phyloP scores from a whole-genome alignment of 345 rosid genomes.

The Eutrema yunnanense region DNA sequence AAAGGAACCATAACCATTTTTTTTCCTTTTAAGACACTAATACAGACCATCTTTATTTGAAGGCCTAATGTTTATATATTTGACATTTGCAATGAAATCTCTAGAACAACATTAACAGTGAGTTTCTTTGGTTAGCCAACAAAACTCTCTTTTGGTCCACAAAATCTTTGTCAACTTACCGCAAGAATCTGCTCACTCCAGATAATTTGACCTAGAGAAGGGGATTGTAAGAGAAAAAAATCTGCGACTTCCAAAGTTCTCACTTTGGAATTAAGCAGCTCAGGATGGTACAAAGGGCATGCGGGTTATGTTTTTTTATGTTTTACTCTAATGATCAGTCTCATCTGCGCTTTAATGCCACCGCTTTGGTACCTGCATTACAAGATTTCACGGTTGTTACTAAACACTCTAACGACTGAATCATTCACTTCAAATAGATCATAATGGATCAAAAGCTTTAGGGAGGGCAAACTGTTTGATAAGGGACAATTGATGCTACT shows the following conservation, averaged over 20 bases:
- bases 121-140: constrained; percentile 1
- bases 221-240: background rate
- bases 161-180: background rate
- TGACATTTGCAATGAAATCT: background rate
- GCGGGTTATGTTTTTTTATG: background rate
- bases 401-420: background rate
- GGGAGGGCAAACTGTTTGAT: background rate
- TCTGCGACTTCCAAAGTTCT: background rate
- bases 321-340: background rate
- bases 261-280: background rate
- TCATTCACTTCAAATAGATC: background rate
- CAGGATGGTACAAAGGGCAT: background rate
- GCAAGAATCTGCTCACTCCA: background rate
- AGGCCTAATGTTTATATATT: background rate
- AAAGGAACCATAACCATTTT: background rate
- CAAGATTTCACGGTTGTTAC: background rate
- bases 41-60: background rate
- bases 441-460: background rate
- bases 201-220: background rate
- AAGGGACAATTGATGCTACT: background rate
- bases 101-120: background rate
- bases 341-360: constrained; percentile 14
- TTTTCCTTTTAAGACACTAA: background rate
- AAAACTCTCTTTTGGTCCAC: background rate
- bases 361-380: constrained; percentile 18